phyloP scores from a whole-genome alignment of 352 stramenopile genomes.

The Phytophthora hibernalis region DNA sequence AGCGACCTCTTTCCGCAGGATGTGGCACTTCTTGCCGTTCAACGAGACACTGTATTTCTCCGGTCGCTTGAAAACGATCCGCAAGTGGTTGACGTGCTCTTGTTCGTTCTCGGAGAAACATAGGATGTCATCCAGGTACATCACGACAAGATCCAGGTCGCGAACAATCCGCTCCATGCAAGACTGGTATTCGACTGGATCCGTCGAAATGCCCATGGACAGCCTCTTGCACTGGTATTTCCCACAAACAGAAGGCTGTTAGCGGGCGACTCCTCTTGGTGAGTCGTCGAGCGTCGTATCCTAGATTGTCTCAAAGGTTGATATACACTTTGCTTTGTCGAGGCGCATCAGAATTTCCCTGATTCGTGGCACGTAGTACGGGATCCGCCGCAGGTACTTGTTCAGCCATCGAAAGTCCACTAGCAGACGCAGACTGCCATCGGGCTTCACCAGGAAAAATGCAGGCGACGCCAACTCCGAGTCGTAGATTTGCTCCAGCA shows the following conservation, averaged over 20 bases:
- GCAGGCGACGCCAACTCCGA: conserved; percentile 17
- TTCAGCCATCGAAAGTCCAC: conserved; percentile 15
- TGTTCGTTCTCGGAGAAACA: conserved; percentile 3
- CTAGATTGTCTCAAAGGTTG: conserved; percentile 12
- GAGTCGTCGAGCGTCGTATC: conserved; percentile 10
- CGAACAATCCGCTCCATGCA: conserved; percentile 4
- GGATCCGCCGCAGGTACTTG: too few species aligned
- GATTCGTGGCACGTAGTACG: conserved; percentile 16
- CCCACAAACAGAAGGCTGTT: conserved; percentile 1
- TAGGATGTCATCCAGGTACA: conserved; percentile 18
- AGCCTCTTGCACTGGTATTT: conserved; percentile 16
- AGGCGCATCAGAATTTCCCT: conserved; percentile 6
- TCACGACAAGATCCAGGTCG: conserved; percentile 8
- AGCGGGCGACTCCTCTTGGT: not conserved
- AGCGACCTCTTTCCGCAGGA: conserved; percentile 4
- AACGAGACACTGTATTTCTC: not conserved
- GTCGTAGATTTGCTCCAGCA: conserved; percentile 21
- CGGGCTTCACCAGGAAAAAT: conserved; percentile 13
- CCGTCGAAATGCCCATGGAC: conserved; percentile 11
- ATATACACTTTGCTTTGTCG: conserved; percentile 15
- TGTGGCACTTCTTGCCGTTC: conserved; percentile 3
- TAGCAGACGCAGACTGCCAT: conserved; percentile 1
- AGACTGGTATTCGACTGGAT: conserved; percentile 9
- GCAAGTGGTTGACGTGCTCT: conserved; percentile 1
- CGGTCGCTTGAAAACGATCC: not conserved